phyloP scores from a whole-genome alignment of 208 protist genomes.

The Leishmania mexicana region DNA sequence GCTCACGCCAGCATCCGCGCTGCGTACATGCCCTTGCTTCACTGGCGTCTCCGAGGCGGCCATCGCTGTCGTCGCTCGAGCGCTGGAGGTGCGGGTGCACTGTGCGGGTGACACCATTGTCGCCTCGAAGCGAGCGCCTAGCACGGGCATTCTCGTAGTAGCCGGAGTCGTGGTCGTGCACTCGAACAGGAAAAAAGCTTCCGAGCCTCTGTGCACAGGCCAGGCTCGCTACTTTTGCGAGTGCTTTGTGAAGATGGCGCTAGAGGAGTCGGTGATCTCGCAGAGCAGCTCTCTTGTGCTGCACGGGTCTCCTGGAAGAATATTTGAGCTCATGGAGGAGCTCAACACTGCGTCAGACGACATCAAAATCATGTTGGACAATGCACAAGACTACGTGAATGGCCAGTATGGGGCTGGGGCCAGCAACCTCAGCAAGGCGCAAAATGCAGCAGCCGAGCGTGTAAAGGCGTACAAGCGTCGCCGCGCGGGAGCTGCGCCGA shows the following conservation, averaged over 20 bases:
- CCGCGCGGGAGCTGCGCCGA: neutral
- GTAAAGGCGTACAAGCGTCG: slow-evolving; percentile 30
- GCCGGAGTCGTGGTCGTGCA: slow-evolving; percentile 30
- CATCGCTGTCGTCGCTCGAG: slow-evolving; percentile 32
- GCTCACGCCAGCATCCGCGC: slow-evolving; percentile 17
- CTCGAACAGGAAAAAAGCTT: neutral
- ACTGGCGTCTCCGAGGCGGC: slow-evolving; percentile 30
- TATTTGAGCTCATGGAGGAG: slow-evolving; percentile 39
- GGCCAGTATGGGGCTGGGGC: slow-evolving; percentile 27
- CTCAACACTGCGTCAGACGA: slow-evolving; percentile 13
- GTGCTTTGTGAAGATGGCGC: slow-evolving; percentile 35
- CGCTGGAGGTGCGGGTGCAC: slow-evolving; percentile 43
- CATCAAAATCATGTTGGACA: slow-evolving; percentile 30
- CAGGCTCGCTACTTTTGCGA: slow-evolving; percentile 57
- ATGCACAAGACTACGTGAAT: slow-evolving; percentile 38
- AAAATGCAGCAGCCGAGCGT: slow-evolving; percentile 38
- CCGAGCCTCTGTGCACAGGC: slow-evolving; percentile 22
- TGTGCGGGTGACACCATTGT: slow-evolving; percentile 41
- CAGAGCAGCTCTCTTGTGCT: slow-evolving; percentile 48
- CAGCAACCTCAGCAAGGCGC: slow-evolving; percentile 35
- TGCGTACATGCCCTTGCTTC: slow-evolving; percentile 53
- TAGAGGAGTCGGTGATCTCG: slow-evolving; percentile 34
- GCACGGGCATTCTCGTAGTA: slow-evolving; percentile 34
- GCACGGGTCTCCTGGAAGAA: slow-evolving; percentile 30
- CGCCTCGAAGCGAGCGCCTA: slow-evolving; percentile 20